Evolutionary conservation across 176 grass and related monocot genomes (phyloP), one percentile per base, ranked within the genome.

Genomic region (Miscanthus lutarioriparius): DNA sequence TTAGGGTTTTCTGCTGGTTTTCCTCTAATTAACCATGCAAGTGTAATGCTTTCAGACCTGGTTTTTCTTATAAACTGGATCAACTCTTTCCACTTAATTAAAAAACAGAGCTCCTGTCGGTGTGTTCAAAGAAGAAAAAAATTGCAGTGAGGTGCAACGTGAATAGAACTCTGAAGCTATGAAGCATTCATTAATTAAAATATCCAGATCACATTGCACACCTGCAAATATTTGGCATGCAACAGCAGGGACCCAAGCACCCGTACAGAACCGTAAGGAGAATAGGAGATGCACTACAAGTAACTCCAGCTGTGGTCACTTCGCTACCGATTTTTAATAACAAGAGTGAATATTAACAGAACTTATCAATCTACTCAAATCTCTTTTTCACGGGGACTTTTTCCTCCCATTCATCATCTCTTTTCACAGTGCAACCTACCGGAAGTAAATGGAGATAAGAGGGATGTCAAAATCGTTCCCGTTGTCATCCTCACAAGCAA

Each of bases 371-470:
- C 43, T 65, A 56, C 58, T 1, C 80, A 8, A 26, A 65, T 33
- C 51, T 47, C 71, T 85, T 53, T 64, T 48, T 33, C 10, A 22
- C 54, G 14, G 3, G 41, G 19, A 16, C 44, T 67, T 30, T 41
- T 5, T 11, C 2, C 48, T 20, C 40, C 51, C 44, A 73, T 13
- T 64, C 17, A 4, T 49, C 51, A 39, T 40, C 43, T 66, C 59
- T 70, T 54, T 76, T 65, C 73, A 77, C 53, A 56, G 26, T 17
- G n/a, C 15, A 40, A 26, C 67, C 85, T 90, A 97, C 25, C 88
- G 77, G 83, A 97, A 92, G 67, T 92, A 97, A 12, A 97, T 82
- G 22, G 94, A 97, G 77, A 97, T 74, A 23, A 91, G 77, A 85
- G 94, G 94, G 48, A 92, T 91, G 68, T 94, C 90, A 2, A 97